Base-by-base conservation (phyloP, 331 rosid genomes). In the Quercus phellos region DNA sequence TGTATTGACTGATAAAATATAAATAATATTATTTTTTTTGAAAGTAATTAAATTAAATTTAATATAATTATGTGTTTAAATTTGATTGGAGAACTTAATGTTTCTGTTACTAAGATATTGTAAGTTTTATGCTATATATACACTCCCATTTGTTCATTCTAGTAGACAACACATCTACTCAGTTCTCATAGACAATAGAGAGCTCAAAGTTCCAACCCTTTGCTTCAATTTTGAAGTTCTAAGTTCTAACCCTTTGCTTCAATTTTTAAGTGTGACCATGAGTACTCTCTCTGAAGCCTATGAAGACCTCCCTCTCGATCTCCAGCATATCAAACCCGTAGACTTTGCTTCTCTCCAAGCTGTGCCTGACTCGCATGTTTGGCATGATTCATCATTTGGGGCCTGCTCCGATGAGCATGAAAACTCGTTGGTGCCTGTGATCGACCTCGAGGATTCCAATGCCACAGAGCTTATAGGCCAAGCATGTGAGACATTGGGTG, bases 401-500 rank as follows among this genome's bases (percentile, higher is more conserved):
- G 74, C 21, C 1, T 34, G 27, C 66, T 56, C 81, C 18, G 63
- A 55, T 14, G 53, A 19, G 46, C 22, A 27, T 38, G 42, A 0
- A 46, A 51, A 53, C 38, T 50, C 80, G 29, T 73, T 80, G 4
- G 74, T 89, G 26, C 98, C 97, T 21, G 56, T 84, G n/a, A 81
- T 94, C 13, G 89, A 92, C 64, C 84, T 94, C 6, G 7, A 17
- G 79, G 95, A 90, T 72, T 88, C 87, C 29, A 80, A 89, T 54
- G 95, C 92, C 4, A 30, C 67, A 11, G 76, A 74, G 35, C 85
- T 75, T 11, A 85, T 94, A 13, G 72, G 84, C 17, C 68, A 73
- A 55, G 98, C 97, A n/a, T 92, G 92, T 53, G 91, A 90, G 77
- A 59, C 71, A 2, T 92, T 93, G 97, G 97, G 98, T 69, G 88